Evolutionary conservation across 495 filamentous ascomycete genomes (phyloP).

Genomic region (Hypoxylon cercidicola): DNA sequence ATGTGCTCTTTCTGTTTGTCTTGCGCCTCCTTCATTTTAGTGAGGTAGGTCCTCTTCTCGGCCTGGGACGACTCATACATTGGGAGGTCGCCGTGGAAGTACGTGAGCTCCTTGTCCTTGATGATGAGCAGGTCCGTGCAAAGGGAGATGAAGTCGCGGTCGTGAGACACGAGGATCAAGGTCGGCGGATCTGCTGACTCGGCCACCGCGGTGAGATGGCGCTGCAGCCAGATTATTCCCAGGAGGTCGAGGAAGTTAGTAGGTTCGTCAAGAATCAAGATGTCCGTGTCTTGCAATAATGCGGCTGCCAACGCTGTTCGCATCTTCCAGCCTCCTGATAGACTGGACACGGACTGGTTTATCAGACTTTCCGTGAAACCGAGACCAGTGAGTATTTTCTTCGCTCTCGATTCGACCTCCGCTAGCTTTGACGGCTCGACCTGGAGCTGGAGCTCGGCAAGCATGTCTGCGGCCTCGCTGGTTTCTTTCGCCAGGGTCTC

Average conservation of each 20-base stretch:
- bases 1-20: constrained; percentile 81
- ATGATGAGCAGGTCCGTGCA: constrained; percentile 82
- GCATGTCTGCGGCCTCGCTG: constrained; percentile 68
- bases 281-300: constrained; percentile 75
- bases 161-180: constrained; percentile 81
- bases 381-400: constrained; percentile 71
- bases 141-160: constrained; percentile 76
- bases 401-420: constrained; percentile 68
- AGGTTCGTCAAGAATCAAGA: constrained; percentile 83
- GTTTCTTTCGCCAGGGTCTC: constrained; percentile 68
- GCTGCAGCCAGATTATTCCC: constrained; percentile 85
- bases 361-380: constrained; percentile 74
- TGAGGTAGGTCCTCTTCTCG: constrained; percentile 70
- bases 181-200: constrained; percentile 55
- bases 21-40: constrained; percentile 81
- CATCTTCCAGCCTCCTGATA: constrained; percentile 87
- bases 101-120: constrained; percentile 70
- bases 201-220: constrained; percentile 66
- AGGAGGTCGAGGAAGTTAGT: constrained; percentile 87
- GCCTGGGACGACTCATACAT: constrained; percentile 74
- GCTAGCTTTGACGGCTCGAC: constrained; percentile 62
- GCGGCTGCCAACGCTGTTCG: constrained; percentile 72
- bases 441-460: constrained; percentile 70
- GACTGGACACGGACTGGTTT: constrained; percentile 63
- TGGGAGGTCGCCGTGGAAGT: constrained; percentile 76